phyloP scores from a whole-genome alignment of 2,329 filamentous ascomycete species.

The Talaromyces sp. region DNA sequence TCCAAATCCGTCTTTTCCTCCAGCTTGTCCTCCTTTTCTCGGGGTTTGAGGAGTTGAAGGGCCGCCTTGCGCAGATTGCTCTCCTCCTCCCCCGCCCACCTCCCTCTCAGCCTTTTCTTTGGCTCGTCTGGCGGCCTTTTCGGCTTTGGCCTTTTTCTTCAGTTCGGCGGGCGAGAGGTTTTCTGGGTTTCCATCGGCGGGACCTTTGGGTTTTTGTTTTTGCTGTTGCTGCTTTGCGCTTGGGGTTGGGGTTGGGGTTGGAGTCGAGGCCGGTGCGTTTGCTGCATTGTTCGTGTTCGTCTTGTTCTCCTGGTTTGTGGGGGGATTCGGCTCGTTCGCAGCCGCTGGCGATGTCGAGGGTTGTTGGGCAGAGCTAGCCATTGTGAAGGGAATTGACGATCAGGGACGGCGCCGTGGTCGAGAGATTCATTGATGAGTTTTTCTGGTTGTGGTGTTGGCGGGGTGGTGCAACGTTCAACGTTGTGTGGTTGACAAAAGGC shows the following conservation, averaged over 20 bases:
- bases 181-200: conserved; percentile 22
- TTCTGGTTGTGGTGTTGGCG: neutral
- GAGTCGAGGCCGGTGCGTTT: neutral
- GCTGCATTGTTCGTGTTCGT: neutral
- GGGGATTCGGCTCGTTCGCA: conserved; percentile 1
- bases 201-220: conserved; percentile 12
- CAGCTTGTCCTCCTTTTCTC: conserved; percentile 27
- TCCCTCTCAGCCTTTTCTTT: conserved; percentile 57
- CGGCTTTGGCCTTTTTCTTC: conserved; percentile 84
- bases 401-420: neutral
- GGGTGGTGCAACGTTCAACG: neutral
- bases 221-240: conserved; percentile 11
- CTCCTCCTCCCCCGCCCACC: conserved; percentile 26
- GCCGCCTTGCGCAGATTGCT: conserved; percentile 11
- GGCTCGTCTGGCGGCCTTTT: conserved; percentile 81
- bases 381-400: neutral
- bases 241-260: neutral
- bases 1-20: conserved; percentile 18
- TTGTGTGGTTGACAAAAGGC: neutral
- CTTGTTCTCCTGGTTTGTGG: conserved; percentile 1
- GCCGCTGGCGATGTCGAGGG: neutral
- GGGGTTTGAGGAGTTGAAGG: conserved; percentile 22
- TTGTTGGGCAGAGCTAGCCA: conserved; percentile 6
- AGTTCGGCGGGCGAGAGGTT: conserved; percentile 59
- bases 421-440: neutral